Evolutionary conservation across 441 rosid species (phyloP), one percentile per base, ranked within the genome.

Genomic region (Populus tomentosa): DNA sequence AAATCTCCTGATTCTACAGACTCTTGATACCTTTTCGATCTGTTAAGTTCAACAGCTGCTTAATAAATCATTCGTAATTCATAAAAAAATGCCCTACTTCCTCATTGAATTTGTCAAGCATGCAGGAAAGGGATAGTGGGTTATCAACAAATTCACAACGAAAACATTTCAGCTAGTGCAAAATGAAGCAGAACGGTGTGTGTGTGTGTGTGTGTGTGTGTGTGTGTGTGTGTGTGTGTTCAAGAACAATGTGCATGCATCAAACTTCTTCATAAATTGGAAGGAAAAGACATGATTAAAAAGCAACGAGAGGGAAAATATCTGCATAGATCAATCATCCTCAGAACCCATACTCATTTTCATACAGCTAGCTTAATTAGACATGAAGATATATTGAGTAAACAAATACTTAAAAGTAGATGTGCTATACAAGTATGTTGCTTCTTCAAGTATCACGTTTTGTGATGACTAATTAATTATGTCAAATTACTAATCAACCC

Each of bases 131-230:
- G 7, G 56, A 46, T 46, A 3, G 56, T 13, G 56, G 56, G 56
- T 46, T 4, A 14, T 46, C 56, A 46, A 14, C 18, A 46, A 46
- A 46, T 14, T 46, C 56, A 14, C 56, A 14, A 14, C 56, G 56
- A 46, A 46, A 46, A 46, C 18, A 14, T 46, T 46, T 46, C 56
- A 1, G 56, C 56, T 14, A 14, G 20, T 14, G 20, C 56, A 46
- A 46, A 4, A 4, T 46, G 56, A 46, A 46, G 20, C 18, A 46
- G 18, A 14, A 46, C 18, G 56, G 56, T 13, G 18, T 4, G 1
- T 46, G 6, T 46, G 0, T 28, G 3, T 38, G 0, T 10, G 0
- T 38, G 10, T 46, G 0, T 28, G 3, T 38, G 0, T 10, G 0
- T 38, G 56, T 13, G 18, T 4, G 1, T 46, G 6, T 46, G 0